phyloP scores from a whole-genome alignment of 2,329 filamentous ascomycete genomes.

The Aureobasidium sp. region DNA sequence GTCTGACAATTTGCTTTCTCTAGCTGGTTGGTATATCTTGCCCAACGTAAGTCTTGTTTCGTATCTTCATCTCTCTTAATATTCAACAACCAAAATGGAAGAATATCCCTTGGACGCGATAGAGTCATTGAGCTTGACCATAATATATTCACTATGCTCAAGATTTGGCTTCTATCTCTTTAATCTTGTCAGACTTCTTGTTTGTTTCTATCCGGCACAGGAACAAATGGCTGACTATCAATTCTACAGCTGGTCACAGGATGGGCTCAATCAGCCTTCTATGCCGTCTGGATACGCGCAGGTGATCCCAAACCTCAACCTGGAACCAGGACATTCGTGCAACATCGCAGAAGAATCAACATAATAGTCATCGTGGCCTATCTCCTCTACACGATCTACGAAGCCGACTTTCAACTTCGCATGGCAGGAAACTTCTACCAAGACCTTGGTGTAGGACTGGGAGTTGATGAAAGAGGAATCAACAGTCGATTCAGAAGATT shows the following conservation, averaged over 20 bases:
- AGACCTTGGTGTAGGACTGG: slow-evolving; percentile 61
- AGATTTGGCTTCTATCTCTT: neutral
- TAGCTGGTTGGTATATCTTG: slow-evolving; percentile 55
- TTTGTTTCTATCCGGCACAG: neutral
- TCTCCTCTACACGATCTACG: slow-evolving; percentile 85
- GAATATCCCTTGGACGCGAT: neutral
- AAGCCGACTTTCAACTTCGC: slow-evolving; percentile 76
- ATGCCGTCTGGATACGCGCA: slow-evolving; percentile 80
- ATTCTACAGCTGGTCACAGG: slow-evolving; percentile 61
- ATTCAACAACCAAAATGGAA: neutral
- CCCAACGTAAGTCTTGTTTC: slow-evolving; percentile 44
- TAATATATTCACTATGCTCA: neutral
- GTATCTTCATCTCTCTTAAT: too few species aligned
- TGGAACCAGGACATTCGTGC: slow-evolving; percentile 59
- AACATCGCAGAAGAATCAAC: slow-evolving; percentile 75
- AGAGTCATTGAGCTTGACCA: neutral
- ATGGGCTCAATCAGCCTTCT: slow-evolving; percentile 74
- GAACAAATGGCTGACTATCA: neutral
- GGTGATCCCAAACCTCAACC: slow-evolving; percentile 70
- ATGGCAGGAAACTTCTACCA: slow-evolving; percentile 69
- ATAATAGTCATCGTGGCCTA: slow-evolving; percentile 76
- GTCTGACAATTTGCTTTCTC: slow-evolving; percentile 45
- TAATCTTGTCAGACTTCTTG: neutral
- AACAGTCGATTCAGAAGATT: slow-evolving; percentile 80
- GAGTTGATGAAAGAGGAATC: slow-evolving; percentile 66